Evolutionary conservation across 2,329 filamentous ascomycete species (phyloP).

Genomic region (Pleomassaria siparia): DNA sequence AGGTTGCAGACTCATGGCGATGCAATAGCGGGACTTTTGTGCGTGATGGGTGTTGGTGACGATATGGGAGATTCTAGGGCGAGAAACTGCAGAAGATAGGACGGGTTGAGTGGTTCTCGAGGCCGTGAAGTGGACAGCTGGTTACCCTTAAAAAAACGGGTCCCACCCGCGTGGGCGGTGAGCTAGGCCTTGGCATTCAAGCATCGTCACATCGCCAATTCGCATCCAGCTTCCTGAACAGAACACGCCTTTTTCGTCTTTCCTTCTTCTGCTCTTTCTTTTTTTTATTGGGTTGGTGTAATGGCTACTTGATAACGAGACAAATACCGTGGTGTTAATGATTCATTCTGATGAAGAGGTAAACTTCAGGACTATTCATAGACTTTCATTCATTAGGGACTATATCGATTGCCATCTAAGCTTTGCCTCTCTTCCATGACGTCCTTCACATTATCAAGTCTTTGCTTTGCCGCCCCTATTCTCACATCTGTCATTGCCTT

Average conservation of each 20-base stretch:
- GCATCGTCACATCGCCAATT: conserved; percentile 2
- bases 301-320: too few species aligned
- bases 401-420: too few species aligned
- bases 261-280: not conserved
- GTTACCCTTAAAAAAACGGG: conserved; percentile 26
- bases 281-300: too few species aligned
- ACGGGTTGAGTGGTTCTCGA: conserved; percentile 19
- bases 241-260: too few species aligned
- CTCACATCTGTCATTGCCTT: too few species aligned
- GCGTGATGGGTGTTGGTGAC: not conserved
- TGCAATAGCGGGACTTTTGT: not conserved
- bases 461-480: too few species aligned
- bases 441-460: too few species aligned
- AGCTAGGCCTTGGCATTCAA: conserved; percentile 14
- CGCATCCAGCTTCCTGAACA: not conserved
- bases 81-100: conserved; percentile 8
- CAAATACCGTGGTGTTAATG: too few species aligned
- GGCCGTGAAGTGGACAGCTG: conserved; percentile 26
- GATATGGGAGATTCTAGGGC: not conserved
- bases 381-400: too few species aligned
- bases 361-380: too few species aligned
- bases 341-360: too few species aligned
- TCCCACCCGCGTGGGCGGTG: conserved; percentile 26
- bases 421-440: too few species aligned
- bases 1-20: conserved; percentile 40